Evolutionary conservation across 257 asterid genomes (phyloP).

Genomic region (Cruciata laevipes): DNA sequence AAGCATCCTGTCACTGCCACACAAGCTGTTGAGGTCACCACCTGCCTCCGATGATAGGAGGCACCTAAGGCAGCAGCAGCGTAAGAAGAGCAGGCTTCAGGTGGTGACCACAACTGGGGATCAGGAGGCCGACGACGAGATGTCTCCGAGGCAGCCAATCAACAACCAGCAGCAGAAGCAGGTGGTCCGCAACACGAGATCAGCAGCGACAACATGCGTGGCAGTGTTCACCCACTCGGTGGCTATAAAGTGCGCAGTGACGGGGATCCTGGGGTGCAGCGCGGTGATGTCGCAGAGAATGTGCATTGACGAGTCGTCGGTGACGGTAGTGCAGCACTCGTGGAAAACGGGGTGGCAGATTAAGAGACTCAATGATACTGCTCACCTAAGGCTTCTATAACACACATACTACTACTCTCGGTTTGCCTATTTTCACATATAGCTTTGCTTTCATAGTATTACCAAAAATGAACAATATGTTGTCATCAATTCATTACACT

Average conservation of each 20-base stretch:
- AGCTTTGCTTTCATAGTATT: no score
- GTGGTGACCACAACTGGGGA: slow-evolving; percentile 74
- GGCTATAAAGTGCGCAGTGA: slow-evolving; percentile 74
- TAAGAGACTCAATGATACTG: slow-evolving; percentile 82
- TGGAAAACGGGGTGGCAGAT: slow-evolving; percentile 90
- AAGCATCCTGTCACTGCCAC: slow-evolving; percentile 59
- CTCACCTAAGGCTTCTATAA: slow-evolving; percentile 70
- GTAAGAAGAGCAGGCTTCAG: slow-evolving; percentile 93
- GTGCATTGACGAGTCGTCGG: slow-evolving; percentile 79
- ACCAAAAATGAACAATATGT: no score
- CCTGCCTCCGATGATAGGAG: slow-evolving; percentile 31
- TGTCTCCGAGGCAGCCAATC: slow-evolving; percentile 83
- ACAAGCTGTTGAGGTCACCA: slow-evolving; percentile 59
- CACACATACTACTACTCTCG: no score
- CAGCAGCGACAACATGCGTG: slow-evolving; percentile 40
- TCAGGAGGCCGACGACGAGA: slow-evolving; percentile 92
- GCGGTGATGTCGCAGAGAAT: slow-evolving; percentile 64
- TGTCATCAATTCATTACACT: no score
- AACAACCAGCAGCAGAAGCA: no score
- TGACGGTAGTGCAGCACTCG: slow-evolving; percentile 82
- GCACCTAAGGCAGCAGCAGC: slow-evolving; percentile 43
- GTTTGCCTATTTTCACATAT: no score
- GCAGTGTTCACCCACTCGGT: slow-evolving; percentile 81
- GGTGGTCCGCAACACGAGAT: no score
- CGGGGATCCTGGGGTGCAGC: slow-evolving; percentile 84